Percentiles rank a stretch among this genome's conserved stretches.
These are phyloP conservation scores for Hibiscus tridactylites DNA, from an alignment of 345 rosid genomes.

Conservation along the genomic window DNA sequence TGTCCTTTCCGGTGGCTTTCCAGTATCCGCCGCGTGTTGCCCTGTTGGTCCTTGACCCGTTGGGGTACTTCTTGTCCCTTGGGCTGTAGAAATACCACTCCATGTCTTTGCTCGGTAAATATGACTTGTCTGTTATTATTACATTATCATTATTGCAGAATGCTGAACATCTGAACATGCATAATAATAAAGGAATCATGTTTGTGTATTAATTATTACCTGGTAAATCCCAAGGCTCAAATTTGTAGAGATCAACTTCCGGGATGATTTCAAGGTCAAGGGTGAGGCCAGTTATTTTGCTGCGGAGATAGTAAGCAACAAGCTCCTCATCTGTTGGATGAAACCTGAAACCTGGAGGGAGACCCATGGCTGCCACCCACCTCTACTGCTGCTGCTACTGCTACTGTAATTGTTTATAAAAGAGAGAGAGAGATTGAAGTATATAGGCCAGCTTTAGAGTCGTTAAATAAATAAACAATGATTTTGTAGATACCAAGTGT, in stretches of 20 bases:
- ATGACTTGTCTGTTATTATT: conserved; percentile 47
- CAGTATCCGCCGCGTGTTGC: conserved; percentile 68
- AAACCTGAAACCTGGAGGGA: conserved; percentile 80
- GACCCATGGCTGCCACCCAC: conserved; percentile 56
- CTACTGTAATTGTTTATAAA: background rate
- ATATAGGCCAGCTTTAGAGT: conserved; percentile 32
- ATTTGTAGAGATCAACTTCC: conserved; percentile 70
- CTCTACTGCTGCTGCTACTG: background rate
- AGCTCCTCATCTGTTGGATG: conserved; percentile 84
- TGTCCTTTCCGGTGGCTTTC: conserved; percentile 77
- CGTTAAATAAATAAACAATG: background rate
- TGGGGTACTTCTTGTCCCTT: conserved; percentile 74
- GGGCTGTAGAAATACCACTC: conserved; percentile 80
- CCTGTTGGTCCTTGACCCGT: conserved; percentile 68
- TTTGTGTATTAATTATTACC: conserved; percentile 21
- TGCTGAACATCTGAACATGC: too few species aligned
- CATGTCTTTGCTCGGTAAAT: conserved; percentile 61
- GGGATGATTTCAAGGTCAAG: conserved; percentile 76
- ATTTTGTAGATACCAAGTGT: conserved; percentile 42
- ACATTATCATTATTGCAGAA: background rate
- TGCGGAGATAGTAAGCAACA: conserved; percentile 61
- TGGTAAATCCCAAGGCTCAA: conserved; percentile 83
- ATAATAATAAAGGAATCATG: too few species aligned
- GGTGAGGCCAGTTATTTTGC: conserved; percentile 50
- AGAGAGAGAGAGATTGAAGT: conserved; percentile 9